Conservation (phyloP, 306 rosid species). For the Castanopsis chinensis region DNA sequence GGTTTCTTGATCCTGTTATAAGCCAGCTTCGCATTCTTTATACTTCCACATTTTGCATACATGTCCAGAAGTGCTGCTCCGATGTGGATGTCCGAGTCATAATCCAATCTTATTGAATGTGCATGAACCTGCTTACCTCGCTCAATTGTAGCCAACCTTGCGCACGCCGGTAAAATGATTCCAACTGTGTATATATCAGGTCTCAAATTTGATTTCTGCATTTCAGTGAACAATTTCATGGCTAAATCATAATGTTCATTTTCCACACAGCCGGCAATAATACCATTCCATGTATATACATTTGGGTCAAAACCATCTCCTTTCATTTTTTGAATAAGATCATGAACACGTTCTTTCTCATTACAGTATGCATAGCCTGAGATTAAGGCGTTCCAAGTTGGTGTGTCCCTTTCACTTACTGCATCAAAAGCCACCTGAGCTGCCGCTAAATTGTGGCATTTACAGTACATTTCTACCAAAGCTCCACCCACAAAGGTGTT, state of each 20-base stretch:
- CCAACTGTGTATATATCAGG: constrained; percentile 59
- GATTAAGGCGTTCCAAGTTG: constrained; percentile 64
- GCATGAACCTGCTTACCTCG: constrained; percentile 64
- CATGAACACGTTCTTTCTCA: constrained; percentile 26
- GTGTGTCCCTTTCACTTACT: constrained; percentile 38
- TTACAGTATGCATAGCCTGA: constrained; percentile 41
- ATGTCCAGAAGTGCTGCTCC: constrained; percentile 57
- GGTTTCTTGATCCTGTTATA: constrained; percentile 48
- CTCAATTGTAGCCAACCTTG: constrained; percentile 45
- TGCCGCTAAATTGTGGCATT: constrained; percentile 35
- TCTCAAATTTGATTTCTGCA: constrained; percentile 38
- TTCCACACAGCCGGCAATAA: constrained; percentile 40
- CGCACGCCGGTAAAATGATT: constrained; percentile 49
- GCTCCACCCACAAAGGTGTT: constrained; percentile 59
- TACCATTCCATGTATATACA: constrained; percentile 44
- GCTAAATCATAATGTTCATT: constrained; percentile 38
- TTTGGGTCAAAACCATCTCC: constrained; percentile 52
- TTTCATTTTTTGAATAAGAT: constrained; percentile 41
- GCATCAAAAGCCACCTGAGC: constrained; percentile 49
- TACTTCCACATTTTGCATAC: constrained; percentile 62
- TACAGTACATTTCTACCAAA: constrained; percentile 57
- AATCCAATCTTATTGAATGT: constrained; percentile 38
- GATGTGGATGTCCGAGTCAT: constrained; percentile 35
- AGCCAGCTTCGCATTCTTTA: constrained; percentile 35
- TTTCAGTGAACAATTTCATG: constrained; percentile 33